phyloP scores from a whole-genome alignment of 768 basidiomycete genomes.

The Xerocomellus dryophilus region DNA sequence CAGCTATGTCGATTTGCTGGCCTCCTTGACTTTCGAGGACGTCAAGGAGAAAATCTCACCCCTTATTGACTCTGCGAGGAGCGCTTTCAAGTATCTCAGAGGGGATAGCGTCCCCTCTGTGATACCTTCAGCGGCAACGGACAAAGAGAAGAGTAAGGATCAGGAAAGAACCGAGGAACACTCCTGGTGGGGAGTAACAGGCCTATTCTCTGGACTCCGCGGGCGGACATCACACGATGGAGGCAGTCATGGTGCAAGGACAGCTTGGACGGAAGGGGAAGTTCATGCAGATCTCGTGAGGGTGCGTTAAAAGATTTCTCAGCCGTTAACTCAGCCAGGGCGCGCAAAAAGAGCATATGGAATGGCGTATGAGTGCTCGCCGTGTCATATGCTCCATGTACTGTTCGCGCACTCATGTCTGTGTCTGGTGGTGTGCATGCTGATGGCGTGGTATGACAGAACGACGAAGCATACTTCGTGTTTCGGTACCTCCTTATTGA shows the following conservation, averaged over 20 bases:
- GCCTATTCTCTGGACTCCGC: constrained; percentile 65
- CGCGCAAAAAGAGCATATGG: background rate
- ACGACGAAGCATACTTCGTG: constrained; percentile 72
- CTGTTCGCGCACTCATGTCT: constrained; percentile 1
- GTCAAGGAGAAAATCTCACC: constrained; percentile 40
- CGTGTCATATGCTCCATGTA: background rate
- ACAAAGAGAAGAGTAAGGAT: constrained; percentile 29
- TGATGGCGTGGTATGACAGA: constrained; percentile 40
- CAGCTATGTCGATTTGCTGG: constrained; percentile 45
- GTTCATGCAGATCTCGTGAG: constrained; percentile 76
- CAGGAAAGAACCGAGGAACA: constrained; percentile 31
- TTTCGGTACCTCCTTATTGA: constrained; percentile 77
- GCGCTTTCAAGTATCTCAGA: constrained; percentile 68
- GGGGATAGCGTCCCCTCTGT: constrained; percentile 52
- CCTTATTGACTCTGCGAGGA: constrained; percentile 49
- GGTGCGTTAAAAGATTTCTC: constrained; percentile 41
- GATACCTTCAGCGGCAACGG: constrained; percentile 28
- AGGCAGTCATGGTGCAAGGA: constrained; percentile 38
- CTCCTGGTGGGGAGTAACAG: constrained; percentile 54
- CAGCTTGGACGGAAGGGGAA: constrained; percentile 68
- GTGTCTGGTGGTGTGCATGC: constrained; percentile 1
- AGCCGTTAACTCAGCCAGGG: background rate
- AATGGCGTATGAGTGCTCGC: background rate
- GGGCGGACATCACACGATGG: constrained; percentile 36
- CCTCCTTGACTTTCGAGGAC: constrained; percentile 58